A percentile compares a stretch with the other conserved stretches of the same genome.
Evolutionary conservation across 2,329 filamentous ascomycete species (phyloP).

Genomic region (Aschersonia sp.): DNA sequence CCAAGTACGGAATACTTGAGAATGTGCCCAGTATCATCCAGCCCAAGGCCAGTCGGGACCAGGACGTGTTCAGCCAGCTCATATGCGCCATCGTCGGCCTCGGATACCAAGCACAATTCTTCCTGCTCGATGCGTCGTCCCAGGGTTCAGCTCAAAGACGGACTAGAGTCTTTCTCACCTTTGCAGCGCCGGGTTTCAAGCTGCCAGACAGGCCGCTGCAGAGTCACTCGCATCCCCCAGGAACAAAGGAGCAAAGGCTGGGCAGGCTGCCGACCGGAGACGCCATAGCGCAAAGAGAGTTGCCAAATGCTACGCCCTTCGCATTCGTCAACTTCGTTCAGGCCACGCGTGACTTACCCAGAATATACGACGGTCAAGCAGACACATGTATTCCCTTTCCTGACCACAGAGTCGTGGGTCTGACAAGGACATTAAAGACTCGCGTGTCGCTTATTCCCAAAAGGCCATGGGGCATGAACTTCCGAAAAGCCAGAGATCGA

Average conservation of each 20-base stretch:
- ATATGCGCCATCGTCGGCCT: constrained; percentile 60
- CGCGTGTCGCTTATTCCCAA: constrained; percentile 46
- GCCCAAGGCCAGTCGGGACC: constrained; percentile 24
- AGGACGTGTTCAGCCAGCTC: constrained; percentile 60
- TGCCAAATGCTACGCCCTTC: constrained; percentile 40
- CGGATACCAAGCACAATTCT: constrained; percentile 61
- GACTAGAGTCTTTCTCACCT: constrained; percentile 54
- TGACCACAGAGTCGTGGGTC: constrained; percentile 44
- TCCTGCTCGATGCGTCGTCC: constrained; percentile 54
- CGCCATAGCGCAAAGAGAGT: constrained; percentile 37
- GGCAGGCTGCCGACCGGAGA: constrained; percentile 47
- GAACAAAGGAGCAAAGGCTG: constrained; percentile 20
- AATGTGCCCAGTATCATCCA: constrained; percentile 58
- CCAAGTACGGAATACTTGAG: constrained; percentile 62
- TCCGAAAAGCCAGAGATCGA: constrained; percentile 28
- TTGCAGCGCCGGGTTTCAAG: constrained; percentile 50
- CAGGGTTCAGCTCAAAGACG: constrained; percentile 53
- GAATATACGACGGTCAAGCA: constrained; percentile 44
- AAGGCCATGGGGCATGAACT: constrained; percentile 39
- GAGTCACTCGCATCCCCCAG: constrained; percentile 47
- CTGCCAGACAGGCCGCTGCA: constrained; percentile 40
- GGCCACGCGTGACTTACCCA: constrained; percentile 45
- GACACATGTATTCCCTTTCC: constrained; percentile 51
- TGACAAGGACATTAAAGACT: constrained; percentile 22
- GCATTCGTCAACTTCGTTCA: constrained; percentile 35